Evolutionary conservation across 192 early-diverging fungal genomes (phyloP).

Genomic region (Coemansia sp.): DNA sequence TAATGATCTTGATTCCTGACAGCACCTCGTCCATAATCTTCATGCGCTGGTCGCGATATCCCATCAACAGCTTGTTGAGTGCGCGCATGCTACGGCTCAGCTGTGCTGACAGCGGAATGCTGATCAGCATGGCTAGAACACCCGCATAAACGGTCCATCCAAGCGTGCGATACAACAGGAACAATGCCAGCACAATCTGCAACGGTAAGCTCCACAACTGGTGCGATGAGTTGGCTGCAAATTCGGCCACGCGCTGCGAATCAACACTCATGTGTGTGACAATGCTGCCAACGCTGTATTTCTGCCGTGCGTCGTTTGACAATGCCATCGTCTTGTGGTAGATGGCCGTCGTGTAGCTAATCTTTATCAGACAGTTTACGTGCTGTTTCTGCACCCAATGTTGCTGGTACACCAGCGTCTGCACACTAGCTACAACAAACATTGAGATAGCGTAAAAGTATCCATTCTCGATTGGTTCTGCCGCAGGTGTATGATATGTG

Average conservation of each 20-base stretch:
- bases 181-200: conserved; percentile 9
- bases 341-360: neutral
- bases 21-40: conserved; percentile 57
- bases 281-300: conserved; percentile 76
- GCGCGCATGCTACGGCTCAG: conserved; percentile 20
- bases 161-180: conserved; percentile 17
- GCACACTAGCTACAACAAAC: conserved; percentile 1
- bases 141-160: conserved; percentile 20
- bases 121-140: conserved; percentile 2
- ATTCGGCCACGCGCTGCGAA: conserved; percentile 10
- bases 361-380: neutral
- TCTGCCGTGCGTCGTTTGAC: conserved; percentile 57
- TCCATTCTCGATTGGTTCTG: conserved; percentile 18
- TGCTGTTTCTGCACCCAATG: neutral
- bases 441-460: conserved; percentile 27
- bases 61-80: conserved; percentile 11
- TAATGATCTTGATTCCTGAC: conserved; percentile 57
- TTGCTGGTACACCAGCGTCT: conserved; percentile 5
- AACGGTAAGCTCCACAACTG: conserved; percentile 37
- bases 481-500: conserved; percentile 3
- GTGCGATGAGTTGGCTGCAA: neutral
- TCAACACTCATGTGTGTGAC: conserved; percentile 67
- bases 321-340: conserved; percentile 19
- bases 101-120: conserved; percentile 52
- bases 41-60: conserved; percentile 55